Conservation (phyloP, 257 asterid genomes). For the Solanum peruvianum region DNA sequence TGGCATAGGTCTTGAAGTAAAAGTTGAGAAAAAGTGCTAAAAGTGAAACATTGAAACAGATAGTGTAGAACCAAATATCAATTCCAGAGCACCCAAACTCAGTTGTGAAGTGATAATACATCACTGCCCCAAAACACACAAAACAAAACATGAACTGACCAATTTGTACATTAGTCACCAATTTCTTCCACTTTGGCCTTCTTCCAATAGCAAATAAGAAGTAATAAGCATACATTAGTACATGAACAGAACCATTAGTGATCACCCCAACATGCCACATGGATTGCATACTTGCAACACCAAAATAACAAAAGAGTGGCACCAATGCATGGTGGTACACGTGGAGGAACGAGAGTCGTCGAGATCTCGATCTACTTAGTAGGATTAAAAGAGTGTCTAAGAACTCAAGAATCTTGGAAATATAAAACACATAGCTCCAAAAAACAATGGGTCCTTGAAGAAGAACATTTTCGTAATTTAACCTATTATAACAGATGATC, state of each 20-base stretch:
- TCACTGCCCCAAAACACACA: conserved; percentile 52
- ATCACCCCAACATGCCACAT: conserved; percentile 71
- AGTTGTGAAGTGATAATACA: conserved; percentile 34
- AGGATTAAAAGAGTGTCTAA: conserved; percentile 57
- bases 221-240: conserved; percentile 73
- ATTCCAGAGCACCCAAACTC: conserved; percentile 70
- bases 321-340: conserved; percentile 85
- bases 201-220: conserved; percentile 43
- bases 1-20: conserved; percentile 51
- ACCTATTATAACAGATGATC: conserved; percentile 40
- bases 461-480: conserved; percentile 26
- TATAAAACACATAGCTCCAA: conserved; percentile 72
- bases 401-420: conserved; percentile 68
- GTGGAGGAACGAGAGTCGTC: conserved; percentile 77
- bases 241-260: conserved; percentile 68
- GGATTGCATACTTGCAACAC: conserved; percentile 45
- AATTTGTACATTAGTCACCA: conserved; percentile 65
- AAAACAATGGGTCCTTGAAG: conserved; percentile 52
- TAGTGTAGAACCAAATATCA: conserved; percentile 64
- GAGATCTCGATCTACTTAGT: conserved; percentile 25
- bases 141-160: conserved; percentile 62
- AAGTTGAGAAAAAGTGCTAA: conserved; percentile 54
- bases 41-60: conserved; percentile 58
- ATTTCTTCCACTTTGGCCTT: conserved; percentile 73
- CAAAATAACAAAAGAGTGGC: conserved; percentile 52